phyloP scores from a whole-genome alignment of 2,329 filamentous ascomycete genomes.

The Paracorniculantispora psalliotae region DNA sequence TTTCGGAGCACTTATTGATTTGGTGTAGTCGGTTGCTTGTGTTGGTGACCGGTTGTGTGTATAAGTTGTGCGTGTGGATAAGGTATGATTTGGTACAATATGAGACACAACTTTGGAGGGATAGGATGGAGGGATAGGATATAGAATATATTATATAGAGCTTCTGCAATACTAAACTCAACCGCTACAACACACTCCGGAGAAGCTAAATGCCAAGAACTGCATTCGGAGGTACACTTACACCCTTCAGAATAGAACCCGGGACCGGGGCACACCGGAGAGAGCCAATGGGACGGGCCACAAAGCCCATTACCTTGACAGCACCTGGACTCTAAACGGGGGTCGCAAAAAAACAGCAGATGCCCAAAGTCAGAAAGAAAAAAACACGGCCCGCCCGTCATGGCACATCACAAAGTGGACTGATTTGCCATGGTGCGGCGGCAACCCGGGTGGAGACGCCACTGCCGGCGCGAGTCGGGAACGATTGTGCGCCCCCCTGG shows the following conservation, averaged over 20 bases:
- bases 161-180: too few relatives aligned
- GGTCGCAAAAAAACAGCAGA: not conserved
- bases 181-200: too few relatives aligned
- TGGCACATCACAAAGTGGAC: not conserved
- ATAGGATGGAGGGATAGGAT: not conserved
- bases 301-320: not conserved
- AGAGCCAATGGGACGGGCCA: not conserved
- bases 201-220: conserved; percentile 1
- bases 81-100: not conserved
- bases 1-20: not conserved
- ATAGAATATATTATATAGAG: not conserved
- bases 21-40: too few relatives aligned
- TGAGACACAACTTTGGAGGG: too few relatives aligned
- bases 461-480: conserved; percentile 4
- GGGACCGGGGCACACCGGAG: too few relatives aligned
- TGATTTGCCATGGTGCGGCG: not conserved
- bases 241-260: not conserved
- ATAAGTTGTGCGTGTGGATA: not conserved
- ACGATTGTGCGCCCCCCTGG: not conserved
- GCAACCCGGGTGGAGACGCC: not conserved
- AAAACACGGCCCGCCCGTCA: not conserved
- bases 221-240: not conserved
- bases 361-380: too few relatives aligned
- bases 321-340: not conserved
- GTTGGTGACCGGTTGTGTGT: not conserved